A percentile compares a stretch with the other conserved stretches of the same genome.
Conservation (phyloP, 768 basidiomycete genomes). For the Collybiopsis confluens region DNA sequence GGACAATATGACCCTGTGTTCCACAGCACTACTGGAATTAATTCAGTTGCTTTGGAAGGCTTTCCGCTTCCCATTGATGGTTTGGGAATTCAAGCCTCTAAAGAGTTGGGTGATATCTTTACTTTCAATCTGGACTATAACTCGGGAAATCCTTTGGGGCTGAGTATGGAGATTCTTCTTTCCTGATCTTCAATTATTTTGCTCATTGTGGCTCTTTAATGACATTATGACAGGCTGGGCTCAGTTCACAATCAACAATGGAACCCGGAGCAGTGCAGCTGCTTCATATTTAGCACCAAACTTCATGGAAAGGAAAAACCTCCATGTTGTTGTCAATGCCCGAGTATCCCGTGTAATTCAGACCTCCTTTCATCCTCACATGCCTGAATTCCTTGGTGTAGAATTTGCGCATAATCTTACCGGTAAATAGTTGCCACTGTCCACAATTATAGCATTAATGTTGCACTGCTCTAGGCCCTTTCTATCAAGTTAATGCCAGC, state of each 20-base stretch:
- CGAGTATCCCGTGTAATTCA: not conserved
- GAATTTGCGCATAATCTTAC: not conserved
- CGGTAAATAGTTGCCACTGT: not conserved
- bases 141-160: not conserved
- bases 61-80: too few relatives aligned
- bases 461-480: too few relatives aligned
- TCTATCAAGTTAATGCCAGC: slow-evolving; percentile 9
- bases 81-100: too few relatives aligned
- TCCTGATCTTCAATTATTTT: not conserved
- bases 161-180: not conserved
- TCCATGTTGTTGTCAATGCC: not conserved
- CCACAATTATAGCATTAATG: too few relatives aligned
- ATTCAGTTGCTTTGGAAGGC: slow-evolving; percentile 8
- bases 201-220: not conserved
- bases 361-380: not conserved
- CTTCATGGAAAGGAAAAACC: not conserved
- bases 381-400: not conserved
- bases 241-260: not conserved
- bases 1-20: slow-evolving; percentile 22
- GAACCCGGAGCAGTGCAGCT: not conserved
- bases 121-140: not conserved
- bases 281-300: not conserved
- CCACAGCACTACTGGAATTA: slow-evolving; percentile 21
- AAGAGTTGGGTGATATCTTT: too few relatives aligned
- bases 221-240: too few relatives aligned